phyloP scores from a whole-genome alignment of 2,329 filamentous ascomycete genomes.

The Pseudogymnoascus sp. region DNA sequence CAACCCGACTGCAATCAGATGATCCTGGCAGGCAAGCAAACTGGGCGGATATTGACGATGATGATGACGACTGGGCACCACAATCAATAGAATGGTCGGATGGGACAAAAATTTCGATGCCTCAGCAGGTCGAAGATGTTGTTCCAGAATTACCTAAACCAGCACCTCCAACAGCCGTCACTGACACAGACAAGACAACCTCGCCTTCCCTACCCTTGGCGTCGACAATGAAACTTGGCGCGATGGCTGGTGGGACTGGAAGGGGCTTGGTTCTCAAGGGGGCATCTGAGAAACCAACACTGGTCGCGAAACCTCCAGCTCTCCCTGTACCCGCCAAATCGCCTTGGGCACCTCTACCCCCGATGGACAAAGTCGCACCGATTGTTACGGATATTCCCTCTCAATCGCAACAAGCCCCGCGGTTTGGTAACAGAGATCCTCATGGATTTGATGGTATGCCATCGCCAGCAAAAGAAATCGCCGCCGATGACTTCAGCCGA shows the following conservation, averaged over 20 bases:
- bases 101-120: conserved; percentile 72
- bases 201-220: conserved; percentile 26
- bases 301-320: conserved; percentile 64
- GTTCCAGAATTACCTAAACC: conserved; percentile 14
- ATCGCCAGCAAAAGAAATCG: conserved; percentile 70
- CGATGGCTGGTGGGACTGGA: conserved; percentile 27
- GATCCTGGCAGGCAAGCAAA: conserved; percentile 69
- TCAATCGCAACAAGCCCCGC: conserved; percentile 35
- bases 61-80: conserved; percentile 80
- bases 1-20: conserved; percentile 68
- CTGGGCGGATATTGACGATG: conserved; percentile 86
- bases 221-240: conserved; percentile 25
- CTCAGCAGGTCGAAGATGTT: conserved; percentile 48
- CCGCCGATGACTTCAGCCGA: conserved; percentile 87
- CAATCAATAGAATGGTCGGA: conserved; percentile 85
- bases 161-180: conserved; percentile 23
- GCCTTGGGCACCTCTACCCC: conserved; percentile 82
- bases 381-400: conserved; percentile 50
- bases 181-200: conserved; percentile 23
- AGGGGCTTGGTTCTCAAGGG: conserved; percentile 61
- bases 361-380: conserved; percentile 73
- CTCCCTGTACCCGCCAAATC: conserved; percentile 71
- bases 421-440: conserved; percentile 48
- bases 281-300: conserved; percentile 59
- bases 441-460: conserved; percentile 48